Conservation (phyloP, 225 moss, liverwort and hornwort species). For the Takakia lepidozioides region DNA sequence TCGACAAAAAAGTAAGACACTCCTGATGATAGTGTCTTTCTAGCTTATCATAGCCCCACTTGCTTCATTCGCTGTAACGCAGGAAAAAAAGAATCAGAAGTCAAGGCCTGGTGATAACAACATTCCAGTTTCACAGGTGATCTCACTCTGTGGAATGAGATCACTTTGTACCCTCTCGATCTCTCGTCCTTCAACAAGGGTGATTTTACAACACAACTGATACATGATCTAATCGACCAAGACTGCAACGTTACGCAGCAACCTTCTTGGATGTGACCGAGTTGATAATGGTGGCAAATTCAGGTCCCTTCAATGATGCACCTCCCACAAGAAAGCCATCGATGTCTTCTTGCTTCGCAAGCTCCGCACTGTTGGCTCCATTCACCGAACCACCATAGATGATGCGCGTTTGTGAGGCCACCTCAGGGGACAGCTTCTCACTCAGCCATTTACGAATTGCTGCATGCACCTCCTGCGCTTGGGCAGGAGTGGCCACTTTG, state of each 20-base stretch:
- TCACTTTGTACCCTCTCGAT: no score
- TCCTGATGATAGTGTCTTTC: no score
- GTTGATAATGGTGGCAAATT: constrained; percentile 89
- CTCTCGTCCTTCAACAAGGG: no score
- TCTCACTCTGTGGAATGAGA: no score
- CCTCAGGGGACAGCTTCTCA: constrained; percentile 67
- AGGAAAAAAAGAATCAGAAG: no score
- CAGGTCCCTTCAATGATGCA: constrained; percentile 83
- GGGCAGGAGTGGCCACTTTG: constrained; percentile 78
- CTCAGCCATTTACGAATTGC: constrained; percentile 77
- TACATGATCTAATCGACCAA: no score
- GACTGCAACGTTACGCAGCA: constrained; percentile 58
- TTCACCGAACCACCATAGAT: constrained; percentile 96
- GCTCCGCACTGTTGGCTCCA: constrained; percentile 79
- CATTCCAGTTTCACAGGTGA: no score
- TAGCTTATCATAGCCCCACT: no score
- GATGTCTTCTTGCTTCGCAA: constrained; percentile 84
- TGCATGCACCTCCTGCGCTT: constrained; percentile 93
- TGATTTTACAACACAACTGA: no score
- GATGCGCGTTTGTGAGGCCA: constrained; percentile 61
- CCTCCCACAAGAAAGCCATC: constrained; percentile 99
- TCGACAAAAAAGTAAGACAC: no score
- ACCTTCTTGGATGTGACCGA: constrained; percentile 81
- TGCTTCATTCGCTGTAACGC: no score
- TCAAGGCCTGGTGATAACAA: no score